Conservation (phyloP, 805 yeast genomes). For the Kluyveromyces dobzhanskii region DNA sequence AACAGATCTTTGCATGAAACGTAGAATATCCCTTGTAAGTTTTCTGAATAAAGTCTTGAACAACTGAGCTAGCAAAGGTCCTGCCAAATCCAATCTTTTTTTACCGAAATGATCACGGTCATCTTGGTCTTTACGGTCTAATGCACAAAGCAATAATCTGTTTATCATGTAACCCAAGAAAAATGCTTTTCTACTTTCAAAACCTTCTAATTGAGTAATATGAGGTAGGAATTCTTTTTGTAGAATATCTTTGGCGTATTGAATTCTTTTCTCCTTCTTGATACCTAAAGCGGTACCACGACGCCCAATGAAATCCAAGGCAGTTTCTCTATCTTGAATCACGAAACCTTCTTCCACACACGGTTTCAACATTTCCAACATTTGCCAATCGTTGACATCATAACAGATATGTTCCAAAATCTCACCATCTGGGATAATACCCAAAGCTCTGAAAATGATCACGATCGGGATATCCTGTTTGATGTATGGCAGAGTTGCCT, state of each 20-base stretch:
- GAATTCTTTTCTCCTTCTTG: conserved; percentile 94
- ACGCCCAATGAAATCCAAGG: conserved; percentile 95
- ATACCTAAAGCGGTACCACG: conserved; percentile 97
- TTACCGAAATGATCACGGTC: conserved; percentile 99
- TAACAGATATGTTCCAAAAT: conserved; percentile 96
- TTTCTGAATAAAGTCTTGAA: conserved; percentile 92
- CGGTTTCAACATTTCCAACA: conserved; percentile 98
- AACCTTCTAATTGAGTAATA: conserved; percentile 95
- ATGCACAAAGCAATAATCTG: conserved; percentile 86
- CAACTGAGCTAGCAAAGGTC: conserved; percentile 91
- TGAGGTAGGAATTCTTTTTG: conserved; percentile 96
- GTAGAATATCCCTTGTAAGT: conserved; percentile 90
- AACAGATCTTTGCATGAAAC: conserved; percentile 98
- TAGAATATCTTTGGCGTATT: conserved; percentile 92
- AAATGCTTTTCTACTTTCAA: conserved; percentile 92
- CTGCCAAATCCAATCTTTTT: conserved; percentile 96
- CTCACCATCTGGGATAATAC: conserved; percentile 99
- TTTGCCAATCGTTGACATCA: conserved; percentile 97
- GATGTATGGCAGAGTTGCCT: conserved; percentile 93
- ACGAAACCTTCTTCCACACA: conserved; percentile 99
- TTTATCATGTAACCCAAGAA: conserved; percentile 98
- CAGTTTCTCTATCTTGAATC: conserved; percentile 96
- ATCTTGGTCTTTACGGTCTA: conserved; percentile 96
- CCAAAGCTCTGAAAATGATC: conserved; percentile 93
- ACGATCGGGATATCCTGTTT: conserved; percentile 96